phyloP scores from a whole-genome alignment of 1,284 basidiomycete species.

The Erythrobasidium hasegawianum region DNA sequence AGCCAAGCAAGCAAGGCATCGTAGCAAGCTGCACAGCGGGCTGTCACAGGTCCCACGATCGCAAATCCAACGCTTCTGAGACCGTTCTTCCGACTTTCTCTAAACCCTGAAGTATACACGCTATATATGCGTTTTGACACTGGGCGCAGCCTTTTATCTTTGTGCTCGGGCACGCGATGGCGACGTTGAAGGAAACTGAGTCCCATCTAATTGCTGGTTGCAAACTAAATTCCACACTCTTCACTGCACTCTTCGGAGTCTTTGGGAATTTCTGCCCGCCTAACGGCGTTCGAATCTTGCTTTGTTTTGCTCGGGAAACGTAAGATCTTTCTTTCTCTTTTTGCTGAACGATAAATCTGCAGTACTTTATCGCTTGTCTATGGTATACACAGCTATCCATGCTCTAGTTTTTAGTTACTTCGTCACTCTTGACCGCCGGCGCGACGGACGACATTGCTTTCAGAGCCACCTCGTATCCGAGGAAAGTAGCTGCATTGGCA shows the following conservation, averaged over 20 bases:
- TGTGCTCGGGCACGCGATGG: conserved; percentile 34
- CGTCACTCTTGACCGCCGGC: background rate
- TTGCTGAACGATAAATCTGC: too few relatives aligned
- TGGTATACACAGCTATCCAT: too few relatives aligned
- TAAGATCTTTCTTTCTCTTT: too few relatives aligned
- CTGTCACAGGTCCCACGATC: too few relatives aligned
- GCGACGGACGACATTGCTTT: conserved; percentile 26
- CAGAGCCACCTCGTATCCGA: conserved; percentile 54
- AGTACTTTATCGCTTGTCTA: too few relatives aligned
- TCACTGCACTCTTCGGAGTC: conserved; percentile 31
- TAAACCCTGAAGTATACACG: too few relatives aligned
- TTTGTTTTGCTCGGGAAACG: conserved; percentile 16
- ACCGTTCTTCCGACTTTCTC: too few relatives aligned
- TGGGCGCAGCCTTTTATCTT: too few relatives aligned
- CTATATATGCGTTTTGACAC: too few relatives aligned
- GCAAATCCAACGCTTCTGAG: too few relatives aligned
- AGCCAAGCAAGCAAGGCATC: too few relatives aligned
- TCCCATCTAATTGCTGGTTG: conserved; percentile 35
- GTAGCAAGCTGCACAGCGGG: too few relatives aligned
- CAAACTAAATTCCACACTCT: conserved; percentile 35
- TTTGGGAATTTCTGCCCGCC: conserved; percentile 36
- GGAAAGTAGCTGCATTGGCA: conserved; percentile 92
- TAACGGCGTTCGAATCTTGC: conserved; percentile 18
- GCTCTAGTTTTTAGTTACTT: background rate
- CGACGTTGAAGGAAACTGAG: conserved; percentile 35